Evolutionary conservation across 2,329 filamentous ascomycete genomes (phyloP), one percentile per base, ranked within the genome.

Genomic region (Talaromyces piceae): DNA sequence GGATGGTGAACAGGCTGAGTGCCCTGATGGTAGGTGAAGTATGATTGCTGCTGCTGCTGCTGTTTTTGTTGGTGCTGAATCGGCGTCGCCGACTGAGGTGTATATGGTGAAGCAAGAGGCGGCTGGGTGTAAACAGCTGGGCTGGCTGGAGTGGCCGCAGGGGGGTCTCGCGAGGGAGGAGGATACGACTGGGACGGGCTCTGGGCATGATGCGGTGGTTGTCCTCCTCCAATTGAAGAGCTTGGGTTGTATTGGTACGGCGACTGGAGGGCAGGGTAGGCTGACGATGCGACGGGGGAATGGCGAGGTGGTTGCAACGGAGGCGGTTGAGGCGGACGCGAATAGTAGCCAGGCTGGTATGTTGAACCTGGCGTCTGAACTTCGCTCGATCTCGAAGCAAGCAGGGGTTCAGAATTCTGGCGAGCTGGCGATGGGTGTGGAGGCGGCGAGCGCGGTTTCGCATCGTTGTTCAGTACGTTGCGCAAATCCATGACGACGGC

Each of bases 381-480:
- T 26, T 55, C 52, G 31, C 41, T 53, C 45, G 56, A 58, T 52
- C 59, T 59, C 46, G 58, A 54, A 54, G 58, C 52, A 56, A 58
- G 59, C 46, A 53, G 49, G n/a, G 58, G 52, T 52, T 67, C 66
- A 30, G 61, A 59, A 22, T 56, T 56, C 52, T 67, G 57, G 59
- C 61, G 63, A 53, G 57, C 61, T 44, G 60, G 58, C 30, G 60
- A 60, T 28, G 60, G 58, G 31, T 57, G 59, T 26, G 53, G 60
- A 43, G 58, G 48, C 43, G 54, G 56, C 12, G 64, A 57, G 39
- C 58, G 59, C 52, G 58, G 56, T 52, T 62, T 64, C 51, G 61
- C 63, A 59, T 73, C 70, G 57, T 50, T 71, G 62, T 77, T 77
- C 68, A 78, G 74, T 59, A 78, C 77, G 50, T 72, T 75, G 63